Evolutionary conservation across 306 rosid species (phyloP).

Genomic region (Cotoneaster glaucophyllus): DNA sequence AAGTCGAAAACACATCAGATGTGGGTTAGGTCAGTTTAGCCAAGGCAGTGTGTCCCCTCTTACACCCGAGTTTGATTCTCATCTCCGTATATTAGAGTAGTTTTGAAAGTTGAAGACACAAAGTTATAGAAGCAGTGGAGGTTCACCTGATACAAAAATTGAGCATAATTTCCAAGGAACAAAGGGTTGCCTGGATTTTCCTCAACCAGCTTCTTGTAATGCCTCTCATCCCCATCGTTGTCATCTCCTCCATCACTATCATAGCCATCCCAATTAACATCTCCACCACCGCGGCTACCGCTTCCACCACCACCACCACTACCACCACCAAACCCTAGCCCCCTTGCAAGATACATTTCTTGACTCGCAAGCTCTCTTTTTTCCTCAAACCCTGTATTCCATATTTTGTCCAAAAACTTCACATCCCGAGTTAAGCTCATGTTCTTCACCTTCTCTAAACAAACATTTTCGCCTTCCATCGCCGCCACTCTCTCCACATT

Average conservation of each 20-base stretch:
- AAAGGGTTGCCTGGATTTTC: conserved; percentile 76
- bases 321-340: conserved; percentile 43
- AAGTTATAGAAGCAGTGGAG: background rate
- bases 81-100: background rate
- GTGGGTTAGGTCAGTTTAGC: background rate
- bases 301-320: conserved; percentile 25
- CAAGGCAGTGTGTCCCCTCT: background rate
- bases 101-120: background rate
- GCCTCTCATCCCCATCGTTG: conserved; percentile 44
- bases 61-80: background rate
- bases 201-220: conserved; percentile 62
- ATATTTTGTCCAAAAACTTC: conserved; percentile 24
- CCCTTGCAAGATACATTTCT: conserved; percentile 48
- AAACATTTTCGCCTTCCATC: background rate
- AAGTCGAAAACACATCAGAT: background rate
- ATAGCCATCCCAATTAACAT: conserved; percentile 23
- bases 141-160: conserved; percentile 56
- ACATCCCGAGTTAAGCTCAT: conserved; percentile 27
- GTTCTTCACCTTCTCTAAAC: conserved; percentile 15
- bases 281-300: conserved; percentile 20
- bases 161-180: conserved; percentile 80
- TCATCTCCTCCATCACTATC: conserved; percentile 53
- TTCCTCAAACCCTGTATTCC: conserved; percentile 26
- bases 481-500: conserved; percentile 9
- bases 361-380: conserved; percentile 16